A percentile compares a stretch with the other conserved stretches of the same genome.
These are phyloP conservation scores for Phytophthora syringae DNA, from an alignment of 352 stramenopile species.

Conservation along the genomic window DNA sequence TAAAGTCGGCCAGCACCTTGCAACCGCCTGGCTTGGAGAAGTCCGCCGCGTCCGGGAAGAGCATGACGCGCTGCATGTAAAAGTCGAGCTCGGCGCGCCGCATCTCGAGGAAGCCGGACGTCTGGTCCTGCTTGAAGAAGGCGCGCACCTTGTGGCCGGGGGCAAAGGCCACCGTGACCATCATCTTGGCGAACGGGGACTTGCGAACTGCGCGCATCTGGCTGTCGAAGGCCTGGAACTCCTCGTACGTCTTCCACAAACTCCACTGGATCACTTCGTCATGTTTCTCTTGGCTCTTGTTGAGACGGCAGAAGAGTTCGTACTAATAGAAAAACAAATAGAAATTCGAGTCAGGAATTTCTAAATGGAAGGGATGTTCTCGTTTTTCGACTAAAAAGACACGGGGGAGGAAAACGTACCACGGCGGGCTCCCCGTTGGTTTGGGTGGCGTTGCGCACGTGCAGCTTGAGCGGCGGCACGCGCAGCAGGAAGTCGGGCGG, in stretches of 20 bases:
- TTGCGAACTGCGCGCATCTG: constrained; percentile 57
- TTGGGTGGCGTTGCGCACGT: constrained; percentile 67
- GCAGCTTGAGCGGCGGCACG: constrained; percentile 61
- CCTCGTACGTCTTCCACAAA: constrained; percentile 81
- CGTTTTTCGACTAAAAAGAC: constrained; percentile 14
- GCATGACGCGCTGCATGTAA: constrained; percentile 84
- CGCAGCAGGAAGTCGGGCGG: constrained; percentile 51
- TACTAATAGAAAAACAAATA: constrained; percentile 37
- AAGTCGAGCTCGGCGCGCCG: constrained; percentile 82
- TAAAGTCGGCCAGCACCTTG: constrained; percentile 69
- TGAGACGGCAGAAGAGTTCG: constrained; percentile 61
- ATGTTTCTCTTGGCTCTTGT: constrained; percentile 45
- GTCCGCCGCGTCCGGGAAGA: constrained; percentile 73
- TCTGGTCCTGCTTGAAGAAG: constrained; percentile 82
- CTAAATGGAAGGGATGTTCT: no score
- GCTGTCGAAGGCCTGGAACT: constrained; percentile 78
- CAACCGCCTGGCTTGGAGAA: constrained; percentile 61
- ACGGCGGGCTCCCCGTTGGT: constrained; percentile 56
- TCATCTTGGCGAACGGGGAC: constrained; percentile 79
- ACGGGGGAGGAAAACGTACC: constrained; percentile 39
- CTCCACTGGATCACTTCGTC: constrained; percentile 68
- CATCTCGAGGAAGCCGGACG: constrained; percentile 74
- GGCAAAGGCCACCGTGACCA: constrained; percentile 83
- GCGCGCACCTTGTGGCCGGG: constrained; percentile 68
- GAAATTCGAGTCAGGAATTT: no score